These are phyloP conservation scores for Mortierella sp. DNA, from an alignment of 371 early-diverging fungal species.

Conservation along the genomic window DNA sequence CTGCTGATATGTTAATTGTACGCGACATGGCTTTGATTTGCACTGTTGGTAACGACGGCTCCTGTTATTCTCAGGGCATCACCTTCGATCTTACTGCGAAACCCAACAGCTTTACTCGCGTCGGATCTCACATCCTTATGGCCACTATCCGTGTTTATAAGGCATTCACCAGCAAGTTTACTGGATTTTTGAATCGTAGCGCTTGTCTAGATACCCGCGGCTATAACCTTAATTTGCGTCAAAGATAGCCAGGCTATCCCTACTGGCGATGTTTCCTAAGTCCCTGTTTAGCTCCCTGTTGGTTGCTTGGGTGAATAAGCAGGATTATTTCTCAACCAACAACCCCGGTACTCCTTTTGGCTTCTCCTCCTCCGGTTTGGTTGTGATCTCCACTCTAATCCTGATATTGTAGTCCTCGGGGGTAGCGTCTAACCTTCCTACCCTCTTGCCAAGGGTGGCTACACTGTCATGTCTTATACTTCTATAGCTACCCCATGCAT, in stretches of 20 bases:
- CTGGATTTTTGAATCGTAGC: no score
- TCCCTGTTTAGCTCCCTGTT: background rate
- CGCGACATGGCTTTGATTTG: conserved; percentile 62
- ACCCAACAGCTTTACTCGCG: no score
- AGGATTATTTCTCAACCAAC: conserved; percentile 31
- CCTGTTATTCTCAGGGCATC: no score
- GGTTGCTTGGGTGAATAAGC: conserved; percentile 11
- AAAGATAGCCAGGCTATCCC: no score
- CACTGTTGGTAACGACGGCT: conserved; percentile 82
- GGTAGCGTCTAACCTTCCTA: conserved; percentile 80
- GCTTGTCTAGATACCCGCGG: no score
- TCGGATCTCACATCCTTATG: no score
- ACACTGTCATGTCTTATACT: conserved; percentile 72
- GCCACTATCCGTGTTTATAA: no score
- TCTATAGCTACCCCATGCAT: conserved; percentile 82
- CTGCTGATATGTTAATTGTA: conserved; percentile 57
- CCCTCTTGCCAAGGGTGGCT: conserved; percentile 62
- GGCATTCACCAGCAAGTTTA: no score
- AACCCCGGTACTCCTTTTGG: conserved; percentile 63
- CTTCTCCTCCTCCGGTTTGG: conserved; percentile 74
- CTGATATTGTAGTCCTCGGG: conserved; percentile 79
- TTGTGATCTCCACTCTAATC: conserved; percentile 59
- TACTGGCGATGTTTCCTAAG: no score
- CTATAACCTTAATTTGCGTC: no score
- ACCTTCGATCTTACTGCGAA: no score